Evolutionary conservation across 169 alveolate genomes (phyloP).

Genomic region (Pseudocohnilembus persalinus): DNA sequence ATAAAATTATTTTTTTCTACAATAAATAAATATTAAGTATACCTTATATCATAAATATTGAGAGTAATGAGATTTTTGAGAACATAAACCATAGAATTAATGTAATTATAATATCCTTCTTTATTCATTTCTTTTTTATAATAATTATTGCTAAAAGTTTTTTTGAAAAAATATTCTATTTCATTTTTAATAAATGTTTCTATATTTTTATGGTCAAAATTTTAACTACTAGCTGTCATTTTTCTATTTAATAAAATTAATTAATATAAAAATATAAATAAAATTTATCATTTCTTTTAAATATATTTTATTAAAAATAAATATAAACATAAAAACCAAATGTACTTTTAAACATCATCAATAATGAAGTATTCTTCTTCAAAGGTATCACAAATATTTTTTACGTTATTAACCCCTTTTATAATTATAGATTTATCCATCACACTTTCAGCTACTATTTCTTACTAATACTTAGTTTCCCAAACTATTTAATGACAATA

Average conservation of each 20-base stretch:
- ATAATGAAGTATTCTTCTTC: too few relatives aligned
- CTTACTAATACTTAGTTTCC: background rate
- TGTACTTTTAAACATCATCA: too few relatives aligned
- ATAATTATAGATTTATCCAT: background rate
- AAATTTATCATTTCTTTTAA: too few relatives aligned
- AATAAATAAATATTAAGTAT: too few relatives aligned
- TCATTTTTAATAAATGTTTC: too few relatives aligned
- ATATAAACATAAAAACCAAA: too few relatives aligned
- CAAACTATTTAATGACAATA: background rate
- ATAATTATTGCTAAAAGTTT: background rate
- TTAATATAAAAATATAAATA: too few relatives aligned
- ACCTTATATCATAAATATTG: background rate
- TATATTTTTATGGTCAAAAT: background rate
- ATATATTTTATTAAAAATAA: too few relatives aligned
- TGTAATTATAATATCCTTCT: background rate
- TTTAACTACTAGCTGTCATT: background rate
- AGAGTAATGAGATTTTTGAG: background rate
- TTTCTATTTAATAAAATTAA: background rate
- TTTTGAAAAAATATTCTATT: background rate
- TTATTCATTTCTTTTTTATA: background rate
- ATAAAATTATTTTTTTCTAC: too few relatives aligned
- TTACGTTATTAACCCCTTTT: background rate
- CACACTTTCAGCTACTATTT: too few relatives aligned
- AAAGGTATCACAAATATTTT: background rate
- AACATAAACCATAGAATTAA: background rate